Percentiles rank a stretch among this genome's conserved stretches.
phyloP scores from a whole-genome alignment of 2,329 filamentous ascomycete genomes.

The Torrubiellomyces zombiae region DNA sequence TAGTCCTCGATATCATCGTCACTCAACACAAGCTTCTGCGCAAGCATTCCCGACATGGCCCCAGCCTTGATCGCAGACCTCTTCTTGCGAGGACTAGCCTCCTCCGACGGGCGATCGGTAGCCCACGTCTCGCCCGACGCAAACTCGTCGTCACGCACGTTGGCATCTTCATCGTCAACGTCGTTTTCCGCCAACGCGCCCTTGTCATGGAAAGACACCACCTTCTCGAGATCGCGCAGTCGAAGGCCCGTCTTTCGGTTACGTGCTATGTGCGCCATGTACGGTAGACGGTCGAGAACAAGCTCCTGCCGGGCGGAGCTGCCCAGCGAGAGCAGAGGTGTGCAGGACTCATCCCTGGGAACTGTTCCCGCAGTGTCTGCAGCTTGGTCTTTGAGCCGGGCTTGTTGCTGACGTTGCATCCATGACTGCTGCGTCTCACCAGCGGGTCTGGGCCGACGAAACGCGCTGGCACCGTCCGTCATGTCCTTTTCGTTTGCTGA shows the following conservation, averaged over 20 bases:
- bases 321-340: slow-evolving; percentile 40
- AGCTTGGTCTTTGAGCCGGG: slow-evolving; percentile 4
- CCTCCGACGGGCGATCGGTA: slow-evolving; percentile 43
- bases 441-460: slow-evolving; percentile 24
- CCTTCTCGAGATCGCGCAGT: slow-evolving; percentile 46
- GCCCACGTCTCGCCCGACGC: slow-evolving; percentile 36
- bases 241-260: slow-evolving; percentile 22
- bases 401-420: slow-evolving; percentile 18
- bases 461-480: slow-evolving; percentile 30
- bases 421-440: slow-evolving; percentile 14
- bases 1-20: slow-evolving; percentile 78
- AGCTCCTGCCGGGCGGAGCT: slow-evolving; percentile 55
- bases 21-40: slow-evolving; percentile 54
- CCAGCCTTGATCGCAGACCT: slow-evolving; percentile 19
- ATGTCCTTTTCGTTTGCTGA: slow-evolving; percentile 21
- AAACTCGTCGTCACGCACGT: slow-evolving; percentile 27
- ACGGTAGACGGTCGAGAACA: slow-evolving; percentile 74
- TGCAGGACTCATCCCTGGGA: slow-evolving; percentile 6
- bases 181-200: slow-evolving; percentile 28
- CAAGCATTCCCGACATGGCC: slow-evolving; percentile 25
- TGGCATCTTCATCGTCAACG: slow-evolving; percentile 23
- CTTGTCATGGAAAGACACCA: slow-evolving; percentile 50
- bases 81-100: slow-evolving; percentile 31
- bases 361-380: slow-evolving; percentile 1
- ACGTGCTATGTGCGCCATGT: slow-evolving; percentile 52